Percentiles rank a stretch among this genome's conserved stretches.
Evolutionary conservation across 768 basidiomycete species (phyloP).

Genomic region (Hygrophorus pudorinus): DNA sequence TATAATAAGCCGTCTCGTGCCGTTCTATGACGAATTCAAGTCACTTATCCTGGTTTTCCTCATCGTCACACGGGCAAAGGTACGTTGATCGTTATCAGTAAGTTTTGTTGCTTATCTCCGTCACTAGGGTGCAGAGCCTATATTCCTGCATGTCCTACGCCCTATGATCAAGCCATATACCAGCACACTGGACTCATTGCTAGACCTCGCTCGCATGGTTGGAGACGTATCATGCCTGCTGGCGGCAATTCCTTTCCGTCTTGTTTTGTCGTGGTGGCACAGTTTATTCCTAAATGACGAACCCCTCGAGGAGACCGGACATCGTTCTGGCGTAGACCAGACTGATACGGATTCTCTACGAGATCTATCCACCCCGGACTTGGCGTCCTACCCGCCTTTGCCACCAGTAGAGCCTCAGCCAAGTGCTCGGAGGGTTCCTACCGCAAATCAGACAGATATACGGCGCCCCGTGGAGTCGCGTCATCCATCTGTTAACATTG

Average conservation of each 20-base stretch:
- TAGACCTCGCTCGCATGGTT: slow-evolving; percentile 51
- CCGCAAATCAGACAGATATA: not conserved
- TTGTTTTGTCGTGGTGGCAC: slow-evolving; percentile 28
- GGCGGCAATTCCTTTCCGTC: slow-evolving; percentile 28
- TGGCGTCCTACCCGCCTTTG: not conserved
- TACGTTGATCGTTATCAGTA: slow-evolving; percentile 22
- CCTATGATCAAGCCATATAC: slow-evolving; percentile 72
- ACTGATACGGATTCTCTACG: too few relatives aligned
- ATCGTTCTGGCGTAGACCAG: too few relatives aligned
- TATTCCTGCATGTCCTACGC: slow-evolving; percentile 72
- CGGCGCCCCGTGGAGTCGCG: not conserved
- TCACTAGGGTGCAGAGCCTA: slow-evolving; percentile 75
- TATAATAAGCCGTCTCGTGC: slow-evolving; percentile 59
- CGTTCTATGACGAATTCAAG: slow-evolving; percentile 82
- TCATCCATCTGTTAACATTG: too few relatives aligned
- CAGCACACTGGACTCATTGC: slow-evolving; percentile 47
- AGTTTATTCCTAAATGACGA: slow-evolving; percentile 12
- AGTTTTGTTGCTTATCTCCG: not conserved
- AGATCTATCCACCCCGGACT: not conserved
- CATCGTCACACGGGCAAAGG: slow-evolving; percentile 65
- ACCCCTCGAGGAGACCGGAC: not conserved
- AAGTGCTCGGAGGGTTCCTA: not conserved
- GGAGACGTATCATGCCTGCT: slow-evolving; percentile 51
- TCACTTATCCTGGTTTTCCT: slow-evolving; percentile 63
- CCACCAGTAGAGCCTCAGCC: not conserved